Base-by-base conservation (phyloP, 2,329 filamentous ascomycete genomes). In the Colletotrichum liriopes region DNA sequence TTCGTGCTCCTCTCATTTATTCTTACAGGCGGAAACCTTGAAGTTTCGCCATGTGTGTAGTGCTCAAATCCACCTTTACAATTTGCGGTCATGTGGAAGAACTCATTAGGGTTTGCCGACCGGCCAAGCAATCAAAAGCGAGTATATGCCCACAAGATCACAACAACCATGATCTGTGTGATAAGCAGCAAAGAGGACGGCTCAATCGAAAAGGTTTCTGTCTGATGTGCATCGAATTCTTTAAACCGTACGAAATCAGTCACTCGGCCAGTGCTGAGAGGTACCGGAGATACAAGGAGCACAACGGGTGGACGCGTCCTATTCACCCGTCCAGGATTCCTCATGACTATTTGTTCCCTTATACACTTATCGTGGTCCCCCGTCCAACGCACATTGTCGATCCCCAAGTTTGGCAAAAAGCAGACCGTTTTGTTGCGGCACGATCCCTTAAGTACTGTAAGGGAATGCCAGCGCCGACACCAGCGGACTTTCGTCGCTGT, bases 281-380 rank as follows among this genome's bases (percentile, higher is more conserved):
- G 29, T 32, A 32, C 29, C 29, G 29, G 29, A 32, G 29, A 32
- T 32, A 32, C 29, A 32, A 32, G 29, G 3, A 32, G 29, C 3
- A 32, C 3, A 32, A 32, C 5, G 29, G 29, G 29, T 32, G 29
- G 29, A 32, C 29, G 29, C 29, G 29, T 4, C 14, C 51, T 20
- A 14, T 54, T 35, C 51, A 54, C 29, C 51, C 51, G 26, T 54
- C 51, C 51, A 54, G 51, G 20, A 35, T 54, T 8, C 51, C 51
- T 20, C 51, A 20, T 16, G 51, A 54, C 51, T 54, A 35, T 54
- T 20, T 54, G 6, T 54, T 54, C 20, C 51, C 51, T 18, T 54
- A 54, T n/a, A 54, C 29, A 5, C 5, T 54, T 29, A 54, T 54
- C 29, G 51, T 54, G 51, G 51, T 54, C 5, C 51, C 51, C 51